These are phyloP conservation scores for Hyparrhenia diplandra DNA, from an alignment of 176 grass and related monocot genomes.

Conservation along the genomic window DNA sequence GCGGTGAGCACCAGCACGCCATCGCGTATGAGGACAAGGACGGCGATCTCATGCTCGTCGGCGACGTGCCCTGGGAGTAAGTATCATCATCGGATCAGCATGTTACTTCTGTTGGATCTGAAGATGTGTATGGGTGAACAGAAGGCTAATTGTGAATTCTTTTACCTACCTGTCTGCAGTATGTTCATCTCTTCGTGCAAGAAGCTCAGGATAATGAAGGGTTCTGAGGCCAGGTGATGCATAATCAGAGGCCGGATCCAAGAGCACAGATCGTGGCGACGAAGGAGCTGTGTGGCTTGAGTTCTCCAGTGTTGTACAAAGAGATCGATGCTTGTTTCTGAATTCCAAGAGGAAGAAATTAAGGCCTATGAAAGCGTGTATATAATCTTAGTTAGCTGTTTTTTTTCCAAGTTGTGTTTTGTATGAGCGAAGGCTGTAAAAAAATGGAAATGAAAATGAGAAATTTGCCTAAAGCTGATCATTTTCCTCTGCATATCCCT, in stretches of 20 bases:
- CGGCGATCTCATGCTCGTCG: constrained; percentile 85
- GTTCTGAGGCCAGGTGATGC: constrained; percentile 58
- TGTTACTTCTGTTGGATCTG: background rate
- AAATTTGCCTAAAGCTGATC: constrained; percentile 29
- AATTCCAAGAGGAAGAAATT: background rate
- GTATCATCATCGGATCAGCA: constrained; percentile 16
- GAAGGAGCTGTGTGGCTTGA: background rate
- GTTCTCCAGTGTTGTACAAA: constrained; percentile 38
- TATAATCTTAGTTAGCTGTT: constrained; percentile 25
- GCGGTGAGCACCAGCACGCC: constrained; percentile 25
- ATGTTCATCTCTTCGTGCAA: constrained; percentile 94
- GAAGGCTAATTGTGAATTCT: background rate
- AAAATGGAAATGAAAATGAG: background rate
- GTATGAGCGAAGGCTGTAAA: constrained; percentile 33
- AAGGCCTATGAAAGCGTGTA: constrained; percentile 23
- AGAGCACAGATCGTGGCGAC: background rate
- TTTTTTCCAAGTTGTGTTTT: constrained; percentile 8
- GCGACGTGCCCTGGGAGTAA: constrained; percentile 96
- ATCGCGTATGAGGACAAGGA: constrained; percentile 89
- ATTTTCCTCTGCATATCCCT: constrained; percentile 30
- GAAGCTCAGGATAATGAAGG: constrained; percentile 89
- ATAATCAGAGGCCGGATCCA: background rate
- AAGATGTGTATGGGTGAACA: background rate
- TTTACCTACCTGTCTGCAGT: constrained; percentile 33
- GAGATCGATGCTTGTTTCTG: constrained; percentile 17